These are phyloP conservation scores for Entomortierella lignicola DNA, from an alignment of 192 early-diverging fungal genomes.

Conservation along the genomic window DNA sequence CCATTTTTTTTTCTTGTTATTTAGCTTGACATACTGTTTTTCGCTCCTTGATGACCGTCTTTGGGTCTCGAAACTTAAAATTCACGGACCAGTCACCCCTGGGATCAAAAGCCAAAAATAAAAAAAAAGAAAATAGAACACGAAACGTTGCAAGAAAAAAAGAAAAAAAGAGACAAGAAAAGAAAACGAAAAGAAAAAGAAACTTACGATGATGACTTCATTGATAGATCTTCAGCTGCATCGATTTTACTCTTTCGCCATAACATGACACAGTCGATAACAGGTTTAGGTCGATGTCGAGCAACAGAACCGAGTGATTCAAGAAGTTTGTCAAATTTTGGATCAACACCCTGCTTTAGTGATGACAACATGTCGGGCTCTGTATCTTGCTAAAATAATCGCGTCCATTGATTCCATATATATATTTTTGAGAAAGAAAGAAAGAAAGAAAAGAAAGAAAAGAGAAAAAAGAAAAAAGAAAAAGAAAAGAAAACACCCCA, in stretches of 20 bases:
- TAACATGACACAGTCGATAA: conserved; percentile 82
- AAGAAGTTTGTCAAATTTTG: conserved; percentile 84
- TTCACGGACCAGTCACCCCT: conserved; percentile 46
- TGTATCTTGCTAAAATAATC: conserved; percentile 64
- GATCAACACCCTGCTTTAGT: conserved; percentile 76
- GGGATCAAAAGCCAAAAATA: neutral
- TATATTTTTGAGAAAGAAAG: no score
- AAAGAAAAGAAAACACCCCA: neutral
- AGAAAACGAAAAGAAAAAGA: neutral
- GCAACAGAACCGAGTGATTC: conserved; percentile 83
- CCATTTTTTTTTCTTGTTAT: no score
- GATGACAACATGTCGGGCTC: conserved; percentile 71
- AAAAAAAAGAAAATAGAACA: conserved; percentile 4
- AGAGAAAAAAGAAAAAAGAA: neutral
- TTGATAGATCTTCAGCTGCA: conserved; percentile 52
- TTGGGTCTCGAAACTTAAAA: conserved; percentile 45
- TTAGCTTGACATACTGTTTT: conserved; percentile 37
- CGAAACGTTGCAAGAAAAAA: neutral
- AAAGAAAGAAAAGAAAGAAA: conserved; percentile 7
- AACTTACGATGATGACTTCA: conserved; percentile 47
- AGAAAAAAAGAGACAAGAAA: neutral
- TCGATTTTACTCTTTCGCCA: conserved; percentile 81
- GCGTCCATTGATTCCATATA: neutral
- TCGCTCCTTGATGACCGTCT: conserved; percentile 45
- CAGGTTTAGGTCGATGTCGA: conserved; percentile 84